A percentile compares a stretch with the other conserved stretches of the same genome.
Conservation (phyloP, 306 rosid species). For the Oemleria cerasiformis region DNA sequence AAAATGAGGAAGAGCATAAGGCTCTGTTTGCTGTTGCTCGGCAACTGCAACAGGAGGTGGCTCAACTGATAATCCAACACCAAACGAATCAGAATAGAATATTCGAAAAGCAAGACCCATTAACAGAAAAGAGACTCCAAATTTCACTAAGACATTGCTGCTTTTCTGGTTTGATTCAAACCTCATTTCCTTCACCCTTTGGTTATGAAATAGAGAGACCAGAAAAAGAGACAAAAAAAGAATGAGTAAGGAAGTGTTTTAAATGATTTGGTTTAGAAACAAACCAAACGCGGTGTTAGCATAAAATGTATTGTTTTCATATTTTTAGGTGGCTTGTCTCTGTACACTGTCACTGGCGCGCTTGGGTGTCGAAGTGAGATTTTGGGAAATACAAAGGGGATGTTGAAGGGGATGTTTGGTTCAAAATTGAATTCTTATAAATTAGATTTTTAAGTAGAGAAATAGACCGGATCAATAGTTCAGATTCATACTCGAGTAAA, state of each 20-base stretch:
- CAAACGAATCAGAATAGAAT: slow-evolving; percentile 31
- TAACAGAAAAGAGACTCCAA: slow-evolving; percentile 34
- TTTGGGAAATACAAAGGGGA: too few relatives aligned
- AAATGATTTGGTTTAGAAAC: not conserved
- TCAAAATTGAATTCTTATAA: too few relatives aligned
- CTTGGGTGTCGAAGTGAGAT: too few relatives aligned
- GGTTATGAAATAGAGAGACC: not conserved
- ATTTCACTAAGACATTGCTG: slow-evolving; percentile 28
- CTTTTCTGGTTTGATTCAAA: slow-evolving; percentile 29
- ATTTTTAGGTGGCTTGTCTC: too few relatives aligned
- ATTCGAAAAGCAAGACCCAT: slow-evolving; percentile 41
- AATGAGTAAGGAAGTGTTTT: not conserved
- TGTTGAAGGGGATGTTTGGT: too few relatives aligned
- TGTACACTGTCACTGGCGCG: too few relatives aligned
- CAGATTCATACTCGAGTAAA: too few relatives aligned
- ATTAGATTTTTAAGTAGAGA: too few relatives aligned
- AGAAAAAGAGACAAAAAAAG: not conserved
- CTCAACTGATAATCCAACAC: slow-evolving; percentile 7
- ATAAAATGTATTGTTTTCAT: too few relatives aligned
- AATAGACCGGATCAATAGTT: too few relatives aligned
- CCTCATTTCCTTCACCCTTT: slow-evolving; percentile 37
- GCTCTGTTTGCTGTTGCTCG: slow-evolving; percentile 9
- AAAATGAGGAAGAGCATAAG: slow-evolving; percentile 9
- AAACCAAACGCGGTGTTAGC: not conserved
- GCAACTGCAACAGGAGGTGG: slow-evolving; percentile 15